Base-by-base conservation (phyloP, 2,329 filamentous ascomycete genomes). In the Cryphonectria japonica region DNA sequence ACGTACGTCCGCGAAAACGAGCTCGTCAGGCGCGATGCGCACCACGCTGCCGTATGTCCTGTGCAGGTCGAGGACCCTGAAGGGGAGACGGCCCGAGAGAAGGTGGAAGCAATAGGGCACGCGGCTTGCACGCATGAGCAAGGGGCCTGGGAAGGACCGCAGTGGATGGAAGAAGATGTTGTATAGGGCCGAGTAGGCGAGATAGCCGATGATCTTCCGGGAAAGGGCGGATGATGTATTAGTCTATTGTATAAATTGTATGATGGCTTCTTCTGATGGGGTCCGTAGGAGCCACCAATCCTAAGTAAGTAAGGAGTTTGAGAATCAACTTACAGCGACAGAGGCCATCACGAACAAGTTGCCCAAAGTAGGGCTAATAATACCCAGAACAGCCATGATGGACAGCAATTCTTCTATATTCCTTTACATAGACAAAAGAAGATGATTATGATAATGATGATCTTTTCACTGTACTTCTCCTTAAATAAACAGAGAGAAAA, bases 41-140 rank as follows among this genome's bases (percentile, higher is more conserved):
- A 85, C 83, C 2, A 85, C 78, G 3, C 76, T 75, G 19, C 84
- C 84, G 72, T 83, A 82, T 34, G 75, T 74, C 11, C 77, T 70
- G 74, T 83, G 78, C 61, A 80, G 69, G 26, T 71, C 61, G 69
- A 72, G 69, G n/a, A 74, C 29, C 43, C 63, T 37, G 39, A 69
- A 69, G 37, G 66, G 69, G 3, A 67, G 59, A 6, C 63, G 67
- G 26, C 71, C 71, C 29, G 63, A 64, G 19, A 65, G 7, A 8
- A 69, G 66, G 46, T 61, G 57, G 66, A 63, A 41, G 69, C 50
- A 66, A 67, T 73, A 69, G 34, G 66, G 64, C 16, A 71, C n/a
- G 32, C 70, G 71, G 22, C 73, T 74, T 1, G 70, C 72, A 37
- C 69, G 69, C 57, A 72, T 72, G 29, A 73, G 67, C n/a, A 69